A percentile compares a stretch with the other conserved stretches of the same genome.
Evolutionary conservation across 192 early-diverging fungal species (phyloP).

Genomic region (Radiomyces spectabilis): DNA sequence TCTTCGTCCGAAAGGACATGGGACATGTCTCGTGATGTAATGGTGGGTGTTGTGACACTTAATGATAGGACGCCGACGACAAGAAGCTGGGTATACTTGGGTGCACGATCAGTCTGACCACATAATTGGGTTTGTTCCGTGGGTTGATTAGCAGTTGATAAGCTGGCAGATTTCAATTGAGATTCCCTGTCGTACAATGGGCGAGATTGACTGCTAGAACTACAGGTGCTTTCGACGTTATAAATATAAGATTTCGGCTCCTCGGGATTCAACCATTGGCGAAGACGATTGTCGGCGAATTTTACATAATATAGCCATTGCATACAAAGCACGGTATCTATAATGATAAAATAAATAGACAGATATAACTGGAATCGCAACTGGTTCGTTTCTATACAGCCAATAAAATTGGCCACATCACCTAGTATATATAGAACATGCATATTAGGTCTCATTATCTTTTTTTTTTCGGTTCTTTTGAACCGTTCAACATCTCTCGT

Average conservation of each 20-base stretch:
- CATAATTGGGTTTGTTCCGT: neutral
- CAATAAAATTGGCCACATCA: slow-evolving; percentile 64
- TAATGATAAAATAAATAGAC: slow-evolving; percentile 18
- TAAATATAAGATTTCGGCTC: neutral
- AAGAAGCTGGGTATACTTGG: neutral
- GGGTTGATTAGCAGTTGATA: neutral
- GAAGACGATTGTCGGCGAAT: slow-evolving; percentile 3
- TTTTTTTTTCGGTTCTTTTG: neutral
- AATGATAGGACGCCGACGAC: neutral
- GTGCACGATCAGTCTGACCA: neutral
- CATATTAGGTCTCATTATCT: neutral
- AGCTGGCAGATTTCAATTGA: neutral
- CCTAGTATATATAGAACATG: slow-evolving; percentile 24
- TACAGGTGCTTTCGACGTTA: neutral
- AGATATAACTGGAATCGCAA: slow-evolving; percentile 53
- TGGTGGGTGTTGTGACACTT: neutral
- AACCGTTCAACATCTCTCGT: neutral
- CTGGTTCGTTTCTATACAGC: slow-evolving; percentile 60
- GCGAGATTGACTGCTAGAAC: neutral
- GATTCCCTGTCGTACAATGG: neutral
- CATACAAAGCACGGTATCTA: slow-evolving; percentile 15
- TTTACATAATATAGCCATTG: slow-evolving; percentile 26
- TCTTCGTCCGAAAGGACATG: neutral
- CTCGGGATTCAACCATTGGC: slow-evolving; percentile 5
- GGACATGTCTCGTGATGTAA: neutral